phyloP scores from a whole-genome alignment of 306 rosid species.

The Boehmeria nivea region DNA sequence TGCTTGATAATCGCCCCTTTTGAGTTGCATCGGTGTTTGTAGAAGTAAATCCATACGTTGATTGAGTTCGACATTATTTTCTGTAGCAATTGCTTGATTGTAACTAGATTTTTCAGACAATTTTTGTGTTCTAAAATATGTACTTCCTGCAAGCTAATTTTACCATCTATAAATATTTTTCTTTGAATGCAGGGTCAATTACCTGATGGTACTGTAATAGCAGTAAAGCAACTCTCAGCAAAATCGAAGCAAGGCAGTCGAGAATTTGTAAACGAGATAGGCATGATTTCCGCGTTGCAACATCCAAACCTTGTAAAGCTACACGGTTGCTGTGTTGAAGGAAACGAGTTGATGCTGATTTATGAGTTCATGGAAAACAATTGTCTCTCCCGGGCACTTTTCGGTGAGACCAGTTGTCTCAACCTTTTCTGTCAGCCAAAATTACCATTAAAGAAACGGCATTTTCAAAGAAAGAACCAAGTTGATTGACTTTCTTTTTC shows the following conservation, averaged over 20 bases:
- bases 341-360: slow-evolving; percentile 71
- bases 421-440: neutral
- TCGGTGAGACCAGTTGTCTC: slow-evolving; percentile 45
- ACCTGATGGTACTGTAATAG: slow-evolving; percentile 76
- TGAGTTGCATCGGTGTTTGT: neutral
- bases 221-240: slow-evolving; percentile 87
- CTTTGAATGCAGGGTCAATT: slow-evolving; percentile 59
- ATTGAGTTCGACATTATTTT: too few relatives aligned
- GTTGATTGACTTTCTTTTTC: slow-evolving; percentile 1
- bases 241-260: slow-evolving; percentile 98
- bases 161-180: neutral
- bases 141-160: neutral
- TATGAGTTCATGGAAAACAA: slow-evolving; percentile 95
- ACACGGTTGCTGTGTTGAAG: slow-evolving; percentile 86
- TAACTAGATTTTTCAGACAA: neutral
- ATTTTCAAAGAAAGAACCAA: neutral
- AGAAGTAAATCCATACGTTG: too few relatives aligned
- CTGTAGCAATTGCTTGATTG: too few relatives aligned
- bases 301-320: slow-evolving; percentile 97
- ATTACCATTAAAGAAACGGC: too few relatives aligned
- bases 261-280: slow-evolving; percentile 88
- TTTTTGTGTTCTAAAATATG: neutral
- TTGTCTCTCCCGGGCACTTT: slow-evolving; percentile 81
- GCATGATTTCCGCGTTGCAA: slow-evolving; percentile 86
- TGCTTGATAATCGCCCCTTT: too few relatives aligned